Percentiles rank a stretch among this genome's conserved stretches.
Evolutionary conservation across 176 grass and related monocot genomes (phyloP).

Genomic region (Typha latifolia): DNA sequence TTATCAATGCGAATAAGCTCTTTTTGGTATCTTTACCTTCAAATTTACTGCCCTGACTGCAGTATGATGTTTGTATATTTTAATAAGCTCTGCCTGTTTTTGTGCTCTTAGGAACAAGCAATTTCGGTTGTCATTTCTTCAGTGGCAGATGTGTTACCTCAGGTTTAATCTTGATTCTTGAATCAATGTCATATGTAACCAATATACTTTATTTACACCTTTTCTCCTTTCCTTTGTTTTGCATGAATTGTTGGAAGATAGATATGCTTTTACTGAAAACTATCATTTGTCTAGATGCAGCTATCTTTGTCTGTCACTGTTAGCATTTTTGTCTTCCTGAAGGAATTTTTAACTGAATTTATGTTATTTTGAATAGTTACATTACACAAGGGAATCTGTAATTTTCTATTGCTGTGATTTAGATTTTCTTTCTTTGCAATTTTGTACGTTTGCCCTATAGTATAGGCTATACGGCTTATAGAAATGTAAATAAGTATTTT

Average conservation of each 20-base stretch:
- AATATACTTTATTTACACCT: conserved; percentile 12
- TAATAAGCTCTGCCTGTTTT: conserved; percentile 9
- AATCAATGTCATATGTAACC: neutral
- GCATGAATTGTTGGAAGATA: conserved; percentile 4
- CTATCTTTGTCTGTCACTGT: neutral
- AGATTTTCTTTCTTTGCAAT: too few relatives aligned
- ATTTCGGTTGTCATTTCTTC: conserved; percentile 77
- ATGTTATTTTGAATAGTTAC: neutral
- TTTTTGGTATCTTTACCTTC: too few relatives aligned
- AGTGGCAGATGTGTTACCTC: conserved; percentile 84
- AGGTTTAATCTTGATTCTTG: conserved; percentile 39
- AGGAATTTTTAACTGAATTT: neutral
- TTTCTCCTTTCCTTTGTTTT: conserved; percentile 1
- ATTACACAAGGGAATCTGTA: too few relatives aligned
- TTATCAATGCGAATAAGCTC: too few relatives aligned
- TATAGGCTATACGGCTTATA: too few relatives aligned
- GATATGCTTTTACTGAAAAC: conserved; percentile 16
- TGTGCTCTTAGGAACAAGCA: conserved; percentile 58
- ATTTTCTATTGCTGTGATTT: too few relatives aligned
- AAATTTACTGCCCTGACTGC: too few relatives aligned
- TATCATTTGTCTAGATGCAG: conserved; percentile 3
- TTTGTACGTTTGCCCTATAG: too few relatives aligned
- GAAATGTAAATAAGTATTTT: too few relatives aligned
- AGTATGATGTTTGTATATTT: neutral
- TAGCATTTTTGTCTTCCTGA: neutral